A percentile compares a stretch with the other conserved stretches of the same genome.
Evolutionary conservation across 257 asterid species (phyloP).

Genomic region (Cruciata laevipes): DNA sequence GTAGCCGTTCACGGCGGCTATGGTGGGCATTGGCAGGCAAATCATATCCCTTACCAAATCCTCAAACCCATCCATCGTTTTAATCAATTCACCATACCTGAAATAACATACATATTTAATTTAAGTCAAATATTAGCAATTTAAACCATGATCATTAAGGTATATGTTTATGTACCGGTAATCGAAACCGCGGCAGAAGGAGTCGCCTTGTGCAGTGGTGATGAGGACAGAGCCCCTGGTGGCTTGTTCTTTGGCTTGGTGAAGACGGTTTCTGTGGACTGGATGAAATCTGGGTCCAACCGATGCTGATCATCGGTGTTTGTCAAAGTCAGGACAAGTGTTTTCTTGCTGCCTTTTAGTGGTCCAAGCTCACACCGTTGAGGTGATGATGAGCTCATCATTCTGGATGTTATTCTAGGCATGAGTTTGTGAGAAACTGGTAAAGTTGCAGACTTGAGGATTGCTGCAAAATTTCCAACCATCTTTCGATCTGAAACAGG

Average conservation of each 20-base stretch:
- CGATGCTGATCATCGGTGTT: not conserved
- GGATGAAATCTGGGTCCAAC: constrained; percentile 20
- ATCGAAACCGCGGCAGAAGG: constrained; percentile 76
- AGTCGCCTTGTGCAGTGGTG: constrained; percentile 46
- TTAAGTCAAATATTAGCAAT: too few species aligned
- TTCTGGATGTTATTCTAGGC: too few species aligned
- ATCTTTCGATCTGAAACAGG: too few species aligned
- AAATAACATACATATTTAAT: too few species aligned
- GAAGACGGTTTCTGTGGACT: constrained; percentile 37
- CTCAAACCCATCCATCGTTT: constrained; percentile 44
- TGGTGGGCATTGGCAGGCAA: constrained; percentile 65
- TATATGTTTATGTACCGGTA: constrained; percentile 17
- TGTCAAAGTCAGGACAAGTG: too few species aligned
- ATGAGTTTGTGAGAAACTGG: too few species aligned
- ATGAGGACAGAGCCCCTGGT: constrained; percentile 50
- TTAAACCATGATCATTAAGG: too few species aligned
- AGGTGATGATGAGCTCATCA: too few species aligned
- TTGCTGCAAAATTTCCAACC: too few species aligned
- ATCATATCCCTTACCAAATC: constrained; percentile 49
- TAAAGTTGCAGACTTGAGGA: too few species aligned
- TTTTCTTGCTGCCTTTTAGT: too few species aligned
- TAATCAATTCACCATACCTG: constrained; percentile 24
- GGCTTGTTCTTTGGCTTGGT: constrained; percentile 44
- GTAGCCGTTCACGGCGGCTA: constrained; percentile 72
- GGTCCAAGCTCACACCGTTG: too few species aligned